Evolutionary conservation across 129 eudicot species (phyloP).

Genomic region (Pulicaria dysenterica): DNA sequence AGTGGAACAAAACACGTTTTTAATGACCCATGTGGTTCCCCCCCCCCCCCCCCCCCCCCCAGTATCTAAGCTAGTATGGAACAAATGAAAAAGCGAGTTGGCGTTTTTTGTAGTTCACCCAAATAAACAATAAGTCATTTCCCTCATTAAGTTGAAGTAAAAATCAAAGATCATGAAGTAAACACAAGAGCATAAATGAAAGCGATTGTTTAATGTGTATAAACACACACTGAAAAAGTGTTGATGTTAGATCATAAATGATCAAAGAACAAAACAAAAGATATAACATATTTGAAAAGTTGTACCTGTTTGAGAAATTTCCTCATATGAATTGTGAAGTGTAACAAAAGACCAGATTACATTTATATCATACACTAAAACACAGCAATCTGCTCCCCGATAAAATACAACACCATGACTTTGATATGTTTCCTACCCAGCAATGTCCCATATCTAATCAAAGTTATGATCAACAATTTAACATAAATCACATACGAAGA

Average conservation of each 20-base stretch:
- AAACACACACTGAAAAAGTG: background rate
- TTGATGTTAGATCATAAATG: background rate
- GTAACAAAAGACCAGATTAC: conserved; percentile 23
- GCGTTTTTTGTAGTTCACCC: too few species aligned
- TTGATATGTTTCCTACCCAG: conserved; percentile 28
- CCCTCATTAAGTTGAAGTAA: too few species aligned
- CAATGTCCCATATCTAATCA: conserved; percentile 31
- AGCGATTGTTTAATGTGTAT: background rate
- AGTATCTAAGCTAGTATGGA: too few species aligned
- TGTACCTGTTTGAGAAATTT: conserved; percentile 27
- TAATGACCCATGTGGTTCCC: too few species aligned
- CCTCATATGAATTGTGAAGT: conserved; percentile 26
- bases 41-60: too few species aligned
- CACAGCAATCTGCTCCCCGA: conserved; percentile 26
- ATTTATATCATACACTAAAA: conserved; percentile 19
- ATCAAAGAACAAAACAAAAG: background rate
- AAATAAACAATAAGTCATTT: too few species aligned
- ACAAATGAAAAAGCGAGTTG: too few species aligned
- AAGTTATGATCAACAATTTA: background rate
- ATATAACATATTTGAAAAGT: background rate
- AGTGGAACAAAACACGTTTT: too few species aligned
- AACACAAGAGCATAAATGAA: too few species aligned
- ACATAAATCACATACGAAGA: background rate
- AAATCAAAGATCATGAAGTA: too few species aligned
- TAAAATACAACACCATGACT: conserved; percentile 29